Conservation (phyloP, 2,329 filamentous ascomycete species). For the Dactylellina drechsleri region DNA sequence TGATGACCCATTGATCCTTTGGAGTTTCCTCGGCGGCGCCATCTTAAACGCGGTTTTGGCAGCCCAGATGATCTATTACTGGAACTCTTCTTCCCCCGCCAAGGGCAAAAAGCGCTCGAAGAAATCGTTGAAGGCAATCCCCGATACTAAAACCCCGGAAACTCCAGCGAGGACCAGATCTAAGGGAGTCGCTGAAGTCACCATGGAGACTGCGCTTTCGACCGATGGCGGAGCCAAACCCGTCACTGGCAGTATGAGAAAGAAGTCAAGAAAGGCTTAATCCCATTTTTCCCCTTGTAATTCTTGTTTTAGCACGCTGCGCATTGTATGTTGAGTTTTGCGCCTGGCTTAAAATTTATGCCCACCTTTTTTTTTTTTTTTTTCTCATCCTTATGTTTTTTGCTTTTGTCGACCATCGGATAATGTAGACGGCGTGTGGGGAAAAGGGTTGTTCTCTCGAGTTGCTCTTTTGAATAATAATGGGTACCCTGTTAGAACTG, state of each 20-base stretch:
- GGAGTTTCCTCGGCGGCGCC: conserved; percentile 92
- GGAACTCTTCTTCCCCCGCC: conserved; percentile 70
- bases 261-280: conserved; percentile 50
- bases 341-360: background rate
- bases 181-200: conserved; percentile 49
- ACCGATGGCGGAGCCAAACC: conserved; percentile 49
- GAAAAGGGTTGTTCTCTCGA: conserved; percentile 4
- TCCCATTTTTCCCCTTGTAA: conserved; percentile 1
- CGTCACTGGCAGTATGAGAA: conserved; percentile 34
- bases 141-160: conserved; percentile 49
- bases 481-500: background rate
- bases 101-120: conserved; percentile 57
- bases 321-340: background rate
- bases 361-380: conserved; percentile 4
- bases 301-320: background rate
- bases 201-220: conserved; percentile 51
- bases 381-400: background rate
- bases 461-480: too few species aligned
- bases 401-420: background rate
- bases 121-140: conserved; percentile 59
- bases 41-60: conserved; percentile 87
- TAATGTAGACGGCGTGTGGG: conserved; percentile 8
- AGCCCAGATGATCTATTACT: conserved; percentile 93
- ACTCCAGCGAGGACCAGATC: conserved; percentile 44
- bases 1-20: conserved; percentile 93